Evolutionary conservation across 345 rosid species (phyloP).

Genomic region (Syzygium aqueum): DNA sequence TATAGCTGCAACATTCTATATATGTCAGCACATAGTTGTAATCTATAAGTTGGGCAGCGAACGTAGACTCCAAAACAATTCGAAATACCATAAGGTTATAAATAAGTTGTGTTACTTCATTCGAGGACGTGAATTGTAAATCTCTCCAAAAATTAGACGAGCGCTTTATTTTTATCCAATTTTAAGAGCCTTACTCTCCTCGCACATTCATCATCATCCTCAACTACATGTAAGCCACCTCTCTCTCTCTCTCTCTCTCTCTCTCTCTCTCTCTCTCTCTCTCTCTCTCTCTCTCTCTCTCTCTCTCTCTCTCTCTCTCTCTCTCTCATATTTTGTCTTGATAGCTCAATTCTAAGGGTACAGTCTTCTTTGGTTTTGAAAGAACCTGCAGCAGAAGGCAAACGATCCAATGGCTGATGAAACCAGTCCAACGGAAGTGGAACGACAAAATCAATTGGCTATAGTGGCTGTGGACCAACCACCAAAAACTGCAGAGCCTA

Average conservation of each 20-base stretch:
- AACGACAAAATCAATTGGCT: neutral
- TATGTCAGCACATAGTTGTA: neutral
- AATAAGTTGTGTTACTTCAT: neutral
- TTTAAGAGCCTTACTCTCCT: neutral
- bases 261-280: neutral
- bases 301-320: neutral
- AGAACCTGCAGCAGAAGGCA: neutral
- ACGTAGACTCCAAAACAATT: neutral
- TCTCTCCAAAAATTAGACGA: neutral
- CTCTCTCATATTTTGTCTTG: no score
- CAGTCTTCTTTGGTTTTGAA: neutral
- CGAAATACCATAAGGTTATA: neutral
- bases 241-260: neutral
- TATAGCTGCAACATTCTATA: neutral
- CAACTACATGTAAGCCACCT: neutral
- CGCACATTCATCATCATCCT: neutral
- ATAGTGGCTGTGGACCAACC: neutral
- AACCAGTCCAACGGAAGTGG: neutral
- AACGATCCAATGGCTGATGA: neutral
- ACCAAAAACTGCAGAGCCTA: neutral
- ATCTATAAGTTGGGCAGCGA: neutral
- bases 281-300: neutral
- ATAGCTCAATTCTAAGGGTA: neutral
- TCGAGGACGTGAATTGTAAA: neutral
- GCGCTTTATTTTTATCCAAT: neutral